These are phyloP conservation scores for Euphorbia tirucalli DNA, from an alignment of 345 rosid genomes.

Conservation along the genomic window DNA sequence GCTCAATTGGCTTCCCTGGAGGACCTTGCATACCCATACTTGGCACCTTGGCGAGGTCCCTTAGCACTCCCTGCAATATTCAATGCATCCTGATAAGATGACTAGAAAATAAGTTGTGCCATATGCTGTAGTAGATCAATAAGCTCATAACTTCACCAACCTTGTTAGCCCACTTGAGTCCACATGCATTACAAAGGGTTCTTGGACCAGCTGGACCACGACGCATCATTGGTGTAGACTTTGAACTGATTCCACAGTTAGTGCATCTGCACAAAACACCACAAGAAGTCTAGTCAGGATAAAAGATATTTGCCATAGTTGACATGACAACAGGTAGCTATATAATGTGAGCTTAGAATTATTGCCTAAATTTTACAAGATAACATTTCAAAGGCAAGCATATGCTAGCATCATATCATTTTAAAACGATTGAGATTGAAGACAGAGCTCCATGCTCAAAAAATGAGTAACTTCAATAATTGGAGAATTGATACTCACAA, in stretches of 20 bases:
- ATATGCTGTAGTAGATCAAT: background rate
- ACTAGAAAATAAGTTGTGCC: background rate
- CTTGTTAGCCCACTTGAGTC: constrained; percentile 52
- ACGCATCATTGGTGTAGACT: constrained; percentile 48
- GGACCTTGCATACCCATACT: constrained; percentile 19
- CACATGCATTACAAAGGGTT: constrained; percentile 45
- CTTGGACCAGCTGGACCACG: constrained; percentile 48
- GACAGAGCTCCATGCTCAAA: background rate
- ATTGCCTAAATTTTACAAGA: too few species aligned
- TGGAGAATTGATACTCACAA: constrained; percentile 24
- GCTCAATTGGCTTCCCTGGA: constrained; percentile 27
- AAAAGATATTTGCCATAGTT: background rate
- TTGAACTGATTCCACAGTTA: constrained; percentile 43
- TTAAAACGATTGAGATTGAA: too few species aligned
- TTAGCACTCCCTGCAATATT: constrained; percentile 39
- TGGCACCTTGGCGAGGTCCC: constrained; percentile 35
- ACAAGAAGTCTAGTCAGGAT: background rate
- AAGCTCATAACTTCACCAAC: constrained; percentile 13
- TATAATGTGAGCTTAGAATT: background rate
- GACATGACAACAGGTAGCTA: background rate
- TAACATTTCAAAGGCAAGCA: background rate
- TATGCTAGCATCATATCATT: constrained; percentile 2
- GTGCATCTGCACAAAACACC: constrained; percentile 28
- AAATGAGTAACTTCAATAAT: background rate
- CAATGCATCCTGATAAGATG: background rate